Evolutionary conservation across 208 protist genomes (phyloP).

Genomic region (Acanthamoeba polyphaga): DNA sequence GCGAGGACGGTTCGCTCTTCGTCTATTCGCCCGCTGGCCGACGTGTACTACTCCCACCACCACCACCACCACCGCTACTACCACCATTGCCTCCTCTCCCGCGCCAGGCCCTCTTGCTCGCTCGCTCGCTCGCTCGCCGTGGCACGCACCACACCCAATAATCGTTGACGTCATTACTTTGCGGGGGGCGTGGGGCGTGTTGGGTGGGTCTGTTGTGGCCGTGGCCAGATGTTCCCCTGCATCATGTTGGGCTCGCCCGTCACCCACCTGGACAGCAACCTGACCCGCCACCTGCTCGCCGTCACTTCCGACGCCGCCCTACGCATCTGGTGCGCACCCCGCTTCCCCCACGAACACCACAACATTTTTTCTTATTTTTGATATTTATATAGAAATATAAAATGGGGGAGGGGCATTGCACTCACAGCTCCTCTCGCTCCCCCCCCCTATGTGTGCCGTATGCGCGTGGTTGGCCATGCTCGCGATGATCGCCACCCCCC

Average conservation of each 20-base stretch:
- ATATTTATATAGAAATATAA: too few species aligned
- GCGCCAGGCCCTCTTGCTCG: not conserved
- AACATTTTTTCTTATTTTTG: too few species aligned
- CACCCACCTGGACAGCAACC: conserved; percentile 59
- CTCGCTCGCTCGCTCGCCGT: not conserved
- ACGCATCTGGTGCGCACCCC: conserved; percentile 33
- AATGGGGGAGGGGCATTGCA: too few species aligned
- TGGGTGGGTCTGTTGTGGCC: not conserved
- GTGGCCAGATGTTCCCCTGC: conserved; percentile 48
- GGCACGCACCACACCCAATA: too few species aligned
- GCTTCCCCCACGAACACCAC: too few species aligned
- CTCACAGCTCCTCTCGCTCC: not conserved
- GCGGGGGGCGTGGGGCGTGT: too few species aligned
- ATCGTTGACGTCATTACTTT: too few species aligned
- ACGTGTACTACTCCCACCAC: not conserved
- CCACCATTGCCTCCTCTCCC: not conserved
- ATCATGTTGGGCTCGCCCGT: conserved; percentile 37
- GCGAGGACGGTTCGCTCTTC: conserved; percentile 30
- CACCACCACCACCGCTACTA: not conserved
- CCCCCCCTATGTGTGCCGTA: not conserved
- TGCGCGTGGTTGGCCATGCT: too few species aligned
- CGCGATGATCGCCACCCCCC: too few species aligned
- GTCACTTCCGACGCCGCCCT: not conserved
- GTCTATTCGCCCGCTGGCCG: conserved; percentile 65
- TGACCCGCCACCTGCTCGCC: conserved; percentile 43